These are phyloP conservation scores for Fusarium mangiferae DNA, from an alignment of 2,329 filamentous ascomycete genomes.

Conservation along the genomic window DNA sequence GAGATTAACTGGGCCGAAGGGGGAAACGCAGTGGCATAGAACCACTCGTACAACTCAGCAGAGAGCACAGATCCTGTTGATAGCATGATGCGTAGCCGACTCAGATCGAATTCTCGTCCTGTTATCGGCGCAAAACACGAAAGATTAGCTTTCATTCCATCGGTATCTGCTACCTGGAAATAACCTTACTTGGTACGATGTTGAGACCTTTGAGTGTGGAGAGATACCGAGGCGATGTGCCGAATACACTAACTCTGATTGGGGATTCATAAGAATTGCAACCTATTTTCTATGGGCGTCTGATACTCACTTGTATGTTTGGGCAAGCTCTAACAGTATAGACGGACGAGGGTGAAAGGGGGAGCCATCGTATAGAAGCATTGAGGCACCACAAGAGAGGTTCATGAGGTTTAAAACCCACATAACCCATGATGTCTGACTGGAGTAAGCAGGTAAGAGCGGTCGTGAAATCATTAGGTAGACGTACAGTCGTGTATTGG, in stretches of 20 bases:
- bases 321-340: constrained; percentile 1
- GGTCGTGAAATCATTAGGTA: too few relatives aligned
- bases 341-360: not conserved
- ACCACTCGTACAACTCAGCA: not conserved
- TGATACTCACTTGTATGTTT: too few relatives aligned
- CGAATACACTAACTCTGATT: not conserved
- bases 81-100: not conserved
- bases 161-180: too few relatives aligned
- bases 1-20: not conserved
- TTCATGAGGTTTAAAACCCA: constrained; percentile 1
- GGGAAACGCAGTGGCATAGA: not conserved
- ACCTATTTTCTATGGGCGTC: too few relatives aligned
- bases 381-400: not conserved
- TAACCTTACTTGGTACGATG: not conserved
- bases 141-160: too few relatives aligned
- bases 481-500: not conserved
- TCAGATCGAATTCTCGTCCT: not conserved
- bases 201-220: not conserved
- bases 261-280: not conserved
- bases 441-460: too few relatives aligned
- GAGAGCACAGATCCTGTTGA: not conserved
- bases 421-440: not conserved
- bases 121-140: too few relatives aligned
- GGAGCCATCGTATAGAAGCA: not conserved
- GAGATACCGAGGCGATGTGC: not conserved